Evolutionary conservation across 345 rosid genomes (phyloP), one percentile per base, ranked within the genome.

Genomic region (Salix caprea): DNA sequence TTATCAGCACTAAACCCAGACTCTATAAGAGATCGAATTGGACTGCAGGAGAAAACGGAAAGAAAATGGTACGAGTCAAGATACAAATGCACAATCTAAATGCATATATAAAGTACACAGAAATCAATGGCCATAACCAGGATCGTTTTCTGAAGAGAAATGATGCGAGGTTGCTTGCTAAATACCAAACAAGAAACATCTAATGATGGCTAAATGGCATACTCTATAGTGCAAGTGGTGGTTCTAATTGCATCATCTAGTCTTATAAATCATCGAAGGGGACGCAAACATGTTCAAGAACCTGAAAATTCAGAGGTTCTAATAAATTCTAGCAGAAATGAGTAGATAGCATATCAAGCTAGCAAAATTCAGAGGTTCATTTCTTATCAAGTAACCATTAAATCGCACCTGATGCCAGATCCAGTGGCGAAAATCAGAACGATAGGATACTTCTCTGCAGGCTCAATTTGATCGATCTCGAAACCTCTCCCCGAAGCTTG

Each of bases 381-480:
- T 16, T 48, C 54, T 48, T 18, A 16, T 50, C 56, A 21, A 36
- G 23, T 13, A 2, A 40, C 10, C 44, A 68, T 12, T 12, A 9
- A 11, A 28, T 6, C 68, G 58, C 70, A 96, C 97, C 97, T 96
- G 77, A 96, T 94, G 73, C 97, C 97, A 65, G 99, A 91, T 82
- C 98, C 98, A 1, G 98, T 96, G 13, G 99, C 98, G 76, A 93
- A 96, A 67, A 94, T 92, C 82, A 93, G 84, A 74, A 96, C 91
- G 61, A 94, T 83, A 4, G 90, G 85, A 62, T 73, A 87, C 23
- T 86, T 79, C 79, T 84, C 88, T 0, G 98, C 94, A 86, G 95
- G 96, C 65, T 87, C 82, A 83, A 93, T 89, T 71, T 74, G 90
- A 68, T 89, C 88, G 23, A 88, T 73, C 23, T 84, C 83, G 79